These are phyloP conservation scores for Smallanthus sonchifolius DNA, from an alignment of 129 eudicot species.

Conservation along the genomic window DNA sequence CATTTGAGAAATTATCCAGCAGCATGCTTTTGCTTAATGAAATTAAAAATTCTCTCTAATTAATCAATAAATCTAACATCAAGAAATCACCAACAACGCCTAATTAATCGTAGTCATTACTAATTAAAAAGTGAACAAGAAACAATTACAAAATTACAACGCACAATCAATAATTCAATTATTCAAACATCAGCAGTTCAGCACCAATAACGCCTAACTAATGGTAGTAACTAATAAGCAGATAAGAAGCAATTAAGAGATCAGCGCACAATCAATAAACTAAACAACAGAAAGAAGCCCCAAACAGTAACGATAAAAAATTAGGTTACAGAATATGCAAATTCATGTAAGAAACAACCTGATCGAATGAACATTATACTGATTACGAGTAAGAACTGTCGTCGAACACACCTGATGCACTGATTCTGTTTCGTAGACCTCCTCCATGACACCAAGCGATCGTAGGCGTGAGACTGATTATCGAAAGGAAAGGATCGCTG, in stretches of 20 bases:
- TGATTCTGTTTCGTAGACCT: slow-evolving; percentile 61
- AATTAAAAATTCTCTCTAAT: no score
- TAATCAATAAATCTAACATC: not conserved
- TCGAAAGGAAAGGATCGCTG: not conserved
- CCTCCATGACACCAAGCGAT: slow-evolving; percentile 43
- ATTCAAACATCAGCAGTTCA: not conserved
- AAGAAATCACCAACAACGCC: not conserved
- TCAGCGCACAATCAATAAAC: not conserved
- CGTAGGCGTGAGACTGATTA: not conserved
- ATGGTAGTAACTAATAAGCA: no score
- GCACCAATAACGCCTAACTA: not conserved
- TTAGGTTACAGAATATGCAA: slow-evolving; percentile 2
- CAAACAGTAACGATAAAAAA: not conserved
- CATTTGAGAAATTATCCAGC: not conserved
- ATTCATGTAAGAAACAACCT: not conserved
- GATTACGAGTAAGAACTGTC: not conserved
- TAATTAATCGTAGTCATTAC: not conserved
- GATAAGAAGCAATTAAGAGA: no score
- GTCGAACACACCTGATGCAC: slow-evolving; percentile 41
- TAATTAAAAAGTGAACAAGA: no score
- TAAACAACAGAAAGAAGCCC: not conserved
- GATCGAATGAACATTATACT: not conserved
- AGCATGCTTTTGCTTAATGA: not conserved
- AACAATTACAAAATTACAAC: not conserved
- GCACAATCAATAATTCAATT: not conserved